Conservation (phyloP, 345 rosid genomes). For the Salix purpurea region DNA sequence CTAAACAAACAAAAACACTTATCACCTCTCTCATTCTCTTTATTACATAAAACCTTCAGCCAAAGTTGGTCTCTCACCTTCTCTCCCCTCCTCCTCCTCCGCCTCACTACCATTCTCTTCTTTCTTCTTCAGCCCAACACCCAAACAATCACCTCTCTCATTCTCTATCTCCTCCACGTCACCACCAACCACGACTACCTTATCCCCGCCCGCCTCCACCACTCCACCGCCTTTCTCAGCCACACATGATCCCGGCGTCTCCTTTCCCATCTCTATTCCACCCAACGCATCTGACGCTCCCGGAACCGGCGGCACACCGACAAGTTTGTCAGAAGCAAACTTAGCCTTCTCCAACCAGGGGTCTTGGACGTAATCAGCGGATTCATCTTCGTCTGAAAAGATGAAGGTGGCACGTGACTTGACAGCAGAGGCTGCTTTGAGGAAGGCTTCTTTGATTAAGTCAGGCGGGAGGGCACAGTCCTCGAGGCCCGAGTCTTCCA, state of each 20-base stretch:
- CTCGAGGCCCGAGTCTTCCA: conserved; percentile 70
- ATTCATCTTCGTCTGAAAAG: conserved; percentile 5
- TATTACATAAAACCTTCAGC: conserved; percentile 37
- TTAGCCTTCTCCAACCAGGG: conserved; percentile 13
- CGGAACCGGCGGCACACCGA: not conserved
- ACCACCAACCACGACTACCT: conserved; percentile 30
- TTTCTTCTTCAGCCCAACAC: conserved; percentile 25
- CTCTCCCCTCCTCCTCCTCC: conserved; percentile 3
- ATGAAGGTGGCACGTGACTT: conserved; percentile 49
- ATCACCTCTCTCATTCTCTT: not conserved
- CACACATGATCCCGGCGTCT: conserved; percentile 20
- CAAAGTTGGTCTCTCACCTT: conserved; percentile 31
- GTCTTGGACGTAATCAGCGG: conserved; percentile 11
- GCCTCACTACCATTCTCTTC: conserved; percentile 3
- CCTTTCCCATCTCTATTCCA: conserved; percentile 9
- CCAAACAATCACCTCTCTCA: conserved; percentile 23
- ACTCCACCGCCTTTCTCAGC: conserved; percentile 24
- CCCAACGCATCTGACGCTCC: conserved; percentile 14
- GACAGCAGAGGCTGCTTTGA: conserved; percentile 56
- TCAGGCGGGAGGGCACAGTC: conserved; percentile 70
- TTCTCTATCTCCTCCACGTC: conserved; percentile 15
- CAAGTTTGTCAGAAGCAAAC: not conserved
- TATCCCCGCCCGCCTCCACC: conserved; percentile 22
- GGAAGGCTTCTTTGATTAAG: conserved; percentile 60
- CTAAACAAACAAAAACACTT: not conserved